Conservation (phyloP, 345 rosid genomes). For the Euphorbia tirucalli region DNA sequence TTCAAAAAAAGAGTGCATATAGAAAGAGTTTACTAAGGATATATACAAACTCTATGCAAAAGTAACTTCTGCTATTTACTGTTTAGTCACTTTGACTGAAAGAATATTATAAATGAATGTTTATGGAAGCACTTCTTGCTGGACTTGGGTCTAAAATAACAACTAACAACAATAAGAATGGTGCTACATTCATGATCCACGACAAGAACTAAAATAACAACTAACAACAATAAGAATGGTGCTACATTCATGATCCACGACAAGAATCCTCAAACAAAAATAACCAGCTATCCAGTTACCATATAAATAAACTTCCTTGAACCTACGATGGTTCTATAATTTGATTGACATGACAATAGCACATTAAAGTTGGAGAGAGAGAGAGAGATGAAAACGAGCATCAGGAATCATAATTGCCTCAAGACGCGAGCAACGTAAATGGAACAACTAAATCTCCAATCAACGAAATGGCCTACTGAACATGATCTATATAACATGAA, state of each 20-base stretch:
- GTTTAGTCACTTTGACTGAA: neutral
- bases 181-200: too few species aligned
- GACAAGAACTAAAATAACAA: too few species aligned
- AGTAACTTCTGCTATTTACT: neutral
- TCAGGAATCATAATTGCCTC: slow-evolving; percentile 49
- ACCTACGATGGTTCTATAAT: neutral
- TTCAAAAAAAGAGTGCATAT: slow-evolving; percentile 2
- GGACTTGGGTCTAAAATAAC: neutral
- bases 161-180: neutral
- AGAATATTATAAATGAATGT: too few species aligned
- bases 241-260: neutral
- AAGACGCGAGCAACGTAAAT: slow-evolving; percentile 72
- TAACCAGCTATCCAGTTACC: neutral
- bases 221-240: too few species aligned
- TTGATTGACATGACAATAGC: neutral
- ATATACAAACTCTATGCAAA: neutral
- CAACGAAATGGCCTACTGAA: slow-evolving; percentile 96
- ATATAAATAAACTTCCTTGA: neutral
- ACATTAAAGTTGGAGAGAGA: neutral
- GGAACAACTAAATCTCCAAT: slow-evolving; percentile 83
- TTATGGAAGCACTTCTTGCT: neutral
- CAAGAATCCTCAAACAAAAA: neutral
- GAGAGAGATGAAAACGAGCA: neutral
- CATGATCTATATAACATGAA: slow-evolving; percentile 49
- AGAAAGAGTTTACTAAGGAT: neutral